Base-by-base conservation (phyloP, 164 flowering plant genomes). In the Malania oleifera region DNA sequence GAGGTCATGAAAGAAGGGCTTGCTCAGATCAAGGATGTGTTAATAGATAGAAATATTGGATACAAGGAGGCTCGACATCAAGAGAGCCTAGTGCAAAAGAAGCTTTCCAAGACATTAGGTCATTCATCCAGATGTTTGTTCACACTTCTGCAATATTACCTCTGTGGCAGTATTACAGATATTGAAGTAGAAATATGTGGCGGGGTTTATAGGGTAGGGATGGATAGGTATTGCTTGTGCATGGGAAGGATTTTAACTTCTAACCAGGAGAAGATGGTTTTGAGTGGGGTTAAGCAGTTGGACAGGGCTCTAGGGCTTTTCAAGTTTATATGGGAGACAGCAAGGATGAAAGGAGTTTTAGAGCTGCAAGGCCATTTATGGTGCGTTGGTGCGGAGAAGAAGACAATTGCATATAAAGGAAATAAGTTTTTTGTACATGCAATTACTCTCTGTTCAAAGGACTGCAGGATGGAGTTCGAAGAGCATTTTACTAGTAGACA, bases 1-100 rank as follows among this genome's bases (percentile, higher is more conserved):
- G 84, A 83, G 65, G 72, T 61, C 18, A 84, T 90, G 96, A 90
- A 79, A 76, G 96, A 93, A 75, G 99, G 99, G 26, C 54, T 93
- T 25, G 71, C 61, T 49, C 97, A 90, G 68, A 79, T 93, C 37
- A 88, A 74, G 73, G 88, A 93, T 67, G 84, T 90, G 19, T 56
- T 82, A 60, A 51, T 82, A 29, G 92, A 81, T 37, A 80, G 65
- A 66, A 78, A 73, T 29, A 75, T 82, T n/a, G 92, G 95, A 52
- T 88, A 84, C 71, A 84, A 65, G 72, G 95, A 88, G 57, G 77
- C 69, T 31, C 65, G 73, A 11, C 79, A 74, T 56, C 91, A 83
- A 53, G 91, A 90, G 62, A 67, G 70, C 76, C 67, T 86, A n/a
- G 87, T 93, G 65, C 82, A 76, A 54, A 88, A 84, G 77, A 90